Evolutionary conservation across 108 stramenopile species (phyloP).

Genomic region (Bacterosira constricta): DNA sequence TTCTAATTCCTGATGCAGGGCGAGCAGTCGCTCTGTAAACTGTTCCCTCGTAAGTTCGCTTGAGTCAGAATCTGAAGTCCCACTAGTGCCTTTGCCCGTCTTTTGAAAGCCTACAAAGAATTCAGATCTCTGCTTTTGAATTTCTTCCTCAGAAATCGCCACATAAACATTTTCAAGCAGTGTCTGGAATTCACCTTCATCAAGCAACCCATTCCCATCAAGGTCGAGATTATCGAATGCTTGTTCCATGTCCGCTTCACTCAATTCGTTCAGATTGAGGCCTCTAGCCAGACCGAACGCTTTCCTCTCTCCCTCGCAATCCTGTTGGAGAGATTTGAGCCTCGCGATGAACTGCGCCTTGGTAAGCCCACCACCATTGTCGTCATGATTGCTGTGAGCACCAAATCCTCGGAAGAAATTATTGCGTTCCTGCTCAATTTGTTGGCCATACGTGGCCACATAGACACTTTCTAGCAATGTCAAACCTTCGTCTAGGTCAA

Average conservation of each 20-base stretch:
- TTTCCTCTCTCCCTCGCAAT: conserved; percentile 39
- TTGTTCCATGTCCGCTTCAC: conserved; percentile 26
- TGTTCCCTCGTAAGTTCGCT: conserved; percentile 40
- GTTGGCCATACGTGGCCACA: conserved; percentile 35
- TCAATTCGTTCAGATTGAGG: conserved; percentile 9
- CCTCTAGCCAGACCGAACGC: conserved; percentile 49
- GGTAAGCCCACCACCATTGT: conserved; percentile 26
- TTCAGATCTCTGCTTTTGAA: conserved; percentile 37
- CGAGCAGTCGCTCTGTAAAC: conserved; percentile 43
- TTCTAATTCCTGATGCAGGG: conserved; percentile 39
- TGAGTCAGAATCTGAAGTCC: neutral
- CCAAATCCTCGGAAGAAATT: conserved; percentile 49
- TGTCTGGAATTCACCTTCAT: conserved; percentile 38
- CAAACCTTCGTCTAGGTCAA: conserved; percentile 35
- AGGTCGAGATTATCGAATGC: conserved; percentile 32
- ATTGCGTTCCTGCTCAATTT: conserved; percentile 42
- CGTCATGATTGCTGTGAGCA: neutral
- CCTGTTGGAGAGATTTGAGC: conserved; percentile 33
- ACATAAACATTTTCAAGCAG: conserved; percentile 37
- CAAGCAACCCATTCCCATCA: conserved; percentile 34
- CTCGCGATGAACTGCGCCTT: conserved; percentile 35
- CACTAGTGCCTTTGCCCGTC: conserved; percentile 1
- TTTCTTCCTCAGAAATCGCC: conserved; percentile 37
- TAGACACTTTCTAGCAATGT: conserved; percentile 34
- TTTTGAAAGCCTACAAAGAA: conserved; percentile 34